Conservation (phyloP, 2,329 filamentous ascomycete species). For the Epichloe hybrida region DNA sequence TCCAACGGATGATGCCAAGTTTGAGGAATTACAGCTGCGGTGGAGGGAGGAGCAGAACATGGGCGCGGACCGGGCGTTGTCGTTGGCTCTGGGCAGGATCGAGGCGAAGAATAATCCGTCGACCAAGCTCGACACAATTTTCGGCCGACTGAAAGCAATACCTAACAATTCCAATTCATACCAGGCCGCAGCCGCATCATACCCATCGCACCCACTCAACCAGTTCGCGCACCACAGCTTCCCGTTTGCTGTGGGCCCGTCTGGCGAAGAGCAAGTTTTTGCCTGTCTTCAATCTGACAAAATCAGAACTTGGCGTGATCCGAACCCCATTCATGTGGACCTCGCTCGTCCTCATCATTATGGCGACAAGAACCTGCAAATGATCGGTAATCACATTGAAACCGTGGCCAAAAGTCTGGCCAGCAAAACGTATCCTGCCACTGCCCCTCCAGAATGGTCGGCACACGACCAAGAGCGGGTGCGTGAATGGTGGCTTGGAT, state of each 20-base stretch:
- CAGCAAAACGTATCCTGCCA: constrained; percentile 34
- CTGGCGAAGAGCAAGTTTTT: constrained; percentile 28
- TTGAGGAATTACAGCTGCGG: constrained; percentile 35
- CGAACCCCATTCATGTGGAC: constrained; percentile 24
- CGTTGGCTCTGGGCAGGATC: constrained; percentile 30
- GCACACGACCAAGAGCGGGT: constrained; percentile 30
- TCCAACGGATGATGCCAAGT: constrained; percentile 25
- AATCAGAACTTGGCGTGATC: constrained; percentile 29
- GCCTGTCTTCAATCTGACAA: constrained; percentile 30
- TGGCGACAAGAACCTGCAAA: constrained; percentile 27
- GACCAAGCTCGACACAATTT: constrained; percentile 26
- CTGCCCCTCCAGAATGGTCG: constrained; percentile 39
- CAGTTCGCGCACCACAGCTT: constrained; percentile 12
- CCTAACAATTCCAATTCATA: constrained; percentile 1
- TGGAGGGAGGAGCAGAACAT: constrained; percentile 33
- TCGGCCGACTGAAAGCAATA: constrained; percentile 20
- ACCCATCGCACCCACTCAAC: neutral
- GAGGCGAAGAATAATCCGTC: constrained; percentile 23
- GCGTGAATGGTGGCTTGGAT: constrained; percentile 40
- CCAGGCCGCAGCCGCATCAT: constrained; percentile 3
- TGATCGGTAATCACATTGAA: constrained; percentile 30
- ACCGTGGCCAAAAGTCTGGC: constrained; percentile 26
- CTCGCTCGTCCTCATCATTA: constrained; percentile 23
- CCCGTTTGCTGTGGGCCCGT: constrained; percentile 18
- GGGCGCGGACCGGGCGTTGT: constrained; percentile 28